Conservation (phyloP, 2,329 filamentous ascomycete species). For the Paracamarosporium sp. region DNA sequence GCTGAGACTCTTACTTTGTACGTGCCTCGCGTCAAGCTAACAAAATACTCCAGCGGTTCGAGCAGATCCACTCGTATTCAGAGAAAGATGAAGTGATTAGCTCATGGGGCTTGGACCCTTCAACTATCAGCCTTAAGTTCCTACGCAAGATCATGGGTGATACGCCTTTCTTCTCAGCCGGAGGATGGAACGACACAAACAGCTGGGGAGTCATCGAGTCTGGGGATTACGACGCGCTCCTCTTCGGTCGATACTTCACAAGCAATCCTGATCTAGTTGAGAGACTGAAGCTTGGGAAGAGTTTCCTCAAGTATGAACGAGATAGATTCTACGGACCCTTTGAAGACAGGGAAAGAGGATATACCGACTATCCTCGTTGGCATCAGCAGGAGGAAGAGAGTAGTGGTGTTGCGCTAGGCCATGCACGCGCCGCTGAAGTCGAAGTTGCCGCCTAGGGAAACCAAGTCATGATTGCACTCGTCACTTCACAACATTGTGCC, state of each 20-base stretch:
- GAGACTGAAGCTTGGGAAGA: conserved; percentile 44
- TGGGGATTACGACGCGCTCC: conserved; percentile 40
- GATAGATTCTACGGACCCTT: conserved; percentile 29
- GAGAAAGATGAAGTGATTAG: conserved; percentile 59
- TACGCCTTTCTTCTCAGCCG: conserved; percentile 63
- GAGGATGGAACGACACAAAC: conserved; percentile 60
- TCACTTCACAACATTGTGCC: neutral
- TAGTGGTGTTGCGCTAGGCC: neutral
- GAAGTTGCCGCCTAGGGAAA: neutral
- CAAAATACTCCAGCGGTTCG: conserved; percentile 47
- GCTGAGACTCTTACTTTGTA: neutral
- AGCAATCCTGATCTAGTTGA: conserved; percentile 54
- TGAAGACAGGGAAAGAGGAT: conserved; percentile 20
- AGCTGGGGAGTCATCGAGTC: conserved; percentile 57
- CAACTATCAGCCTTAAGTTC: conserved; percentile 52
- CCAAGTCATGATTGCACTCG: too few relatives aligned
- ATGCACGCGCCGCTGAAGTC: neutral
- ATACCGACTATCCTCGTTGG: conserved; percentile 24
- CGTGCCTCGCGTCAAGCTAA: neutral
- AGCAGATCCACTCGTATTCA: conserved; percentile 58
- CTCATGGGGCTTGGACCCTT: conserved; percentile 53
- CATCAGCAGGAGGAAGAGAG: neutral
- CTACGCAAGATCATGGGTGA: conserved; percentile 60
- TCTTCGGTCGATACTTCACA: conserved; percentile 53
- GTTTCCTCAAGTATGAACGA: conserved; percentile 49